Base-by-base conservation (phyloP, 768 basidiomycete genomes). In the Piloderma croceum region DNA sequence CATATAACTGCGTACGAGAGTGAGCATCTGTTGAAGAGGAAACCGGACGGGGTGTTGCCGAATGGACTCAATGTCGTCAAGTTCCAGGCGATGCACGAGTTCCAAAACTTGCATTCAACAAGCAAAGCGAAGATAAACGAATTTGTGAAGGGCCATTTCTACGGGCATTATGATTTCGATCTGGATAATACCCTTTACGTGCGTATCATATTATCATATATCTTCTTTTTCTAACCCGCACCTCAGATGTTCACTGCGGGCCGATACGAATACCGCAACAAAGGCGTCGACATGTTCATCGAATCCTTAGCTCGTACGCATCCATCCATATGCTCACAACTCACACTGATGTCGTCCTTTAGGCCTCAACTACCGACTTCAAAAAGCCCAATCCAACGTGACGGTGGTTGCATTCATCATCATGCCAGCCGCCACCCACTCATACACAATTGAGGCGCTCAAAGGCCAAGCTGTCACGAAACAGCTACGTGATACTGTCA, bases 251-350 rank as follows among this genome's bases (percentile, higher is more conserved):
- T 99, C 67, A 98, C 91, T 12, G 96, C 96, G n/a, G 96, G 96
- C 31, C 80, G 96, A 32, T 99, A 99, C 63, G 96, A 99, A 62
- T 99, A 96, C 63, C 77, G 96, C 31, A 99, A 99, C 71, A 99
- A 99, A 70, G 96, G 96, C 41, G 92, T 98, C 22, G 96, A 99
- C 59, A 96, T 99, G 94, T 99, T 97, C 61, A 94, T 99, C 51
- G 96, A 99, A 65, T 76, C 85, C 13, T 79, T 99, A 42, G 96
- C 94, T 21, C 89, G 94, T 80, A 49, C 34, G 76, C 62, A 17
- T 58, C 34, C 24, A 20, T n/a, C 20, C 18, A 24, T 31, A 18
- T 31, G 36, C 25, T 39, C 36, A 17, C 42, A 3, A 4, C 27
- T 29, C 27, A 33, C 35, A 34, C 38, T 34, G 39, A 27, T 25